Base-by-base conservation (phyloP, 805 yeast species). In the Lipomyces lipofer region DNA sequence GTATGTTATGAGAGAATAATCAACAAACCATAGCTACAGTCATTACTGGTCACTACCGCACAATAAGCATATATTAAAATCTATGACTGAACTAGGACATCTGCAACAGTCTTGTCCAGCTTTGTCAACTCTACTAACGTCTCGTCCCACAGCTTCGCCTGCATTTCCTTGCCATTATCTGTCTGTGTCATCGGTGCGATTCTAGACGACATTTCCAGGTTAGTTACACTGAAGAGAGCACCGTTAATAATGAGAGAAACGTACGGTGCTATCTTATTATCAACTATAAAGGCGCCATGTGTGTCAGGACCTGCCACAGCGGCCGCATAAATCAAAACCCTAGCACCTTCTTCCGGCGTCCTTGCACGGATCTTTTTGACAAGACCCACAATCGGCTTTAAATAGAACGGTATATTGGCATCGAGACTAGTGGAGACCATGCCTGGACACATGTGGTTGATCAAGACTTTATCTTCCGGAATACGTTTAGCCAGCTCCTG, bases 271-370 rank as follows among this genome's bases (percentile, higher is more conserved):
- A 40, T 40, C 29, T 40, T 40, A 25, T 40, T 40, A 19, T 40
- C 44, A 17, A 40, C 44, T 21, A 40, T 40, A 24, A 40, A 40
- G 44, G 44, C 35, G 9, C 44, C 44, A 40, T 40, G 44, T 13
- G 44, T 22, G 27, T 40, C 44, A 13, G 44, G 44, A 17, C 44
- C 44, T 40, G 44, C 44, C 4, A 40, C 44, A 40, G 44, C 44
- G 10, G 44, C 44, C 29, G 44, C 44, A 17, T 40, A 40, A 40
- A 40, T 17, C 21, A 40, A 25, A 19, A 40, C 10, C 29, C 44
- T 40, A 8, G 44, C 44, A 13, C 44, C 44, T 40, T 21, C 29
- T 40, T 40, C 44, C 44, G 44, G 30, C 9, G 44, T 40, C 29
- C 44, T 21, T 25, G 30, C 44, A 25, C 32, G 5, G 10, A 40